Percentiles rank a stretch among this genome's conserved stretches.
These are phyloP conservation scores for Alnus rubra DNA, from an alignment of 306 rosid genomes.

Conservation along the genomic window DNA sequence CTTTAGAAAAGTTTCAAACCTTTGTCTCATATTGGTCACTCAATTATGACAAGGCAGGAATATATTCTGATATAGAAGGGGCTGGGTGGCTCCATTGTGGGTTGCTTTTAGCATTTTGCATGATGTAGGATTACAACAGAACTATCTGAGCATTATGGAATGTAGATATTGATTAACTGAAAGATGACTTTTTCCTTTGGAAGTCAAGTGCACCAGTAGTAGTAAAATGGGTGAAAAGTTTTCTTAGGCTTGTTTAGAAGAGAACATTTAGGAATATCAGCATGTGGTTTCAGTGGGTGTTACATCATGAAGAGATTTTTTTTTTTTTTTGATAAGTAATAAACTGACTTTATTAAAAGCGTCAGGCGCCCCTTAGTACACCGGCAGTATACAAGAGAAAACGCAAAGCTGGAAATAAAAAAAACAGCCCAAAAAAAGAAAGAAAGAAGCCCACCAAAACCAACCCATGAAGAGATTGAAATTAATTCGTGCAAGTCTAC, in stretches of 20 bases:
- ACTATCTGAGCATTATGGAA: not conserved
- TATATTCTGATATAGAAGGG: not conserved
- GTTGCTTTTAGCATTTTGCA: not conserved
- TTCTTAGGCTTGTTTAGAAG: constrained; percentile 1
- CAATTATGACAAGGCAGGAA: not conserved
- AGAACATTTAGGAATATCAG: not conserved
- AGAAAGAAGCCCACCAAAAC: too few species aligned
- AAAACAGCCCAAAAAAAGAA: too few species aligned
- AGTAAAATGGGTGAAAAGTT: not conserved
- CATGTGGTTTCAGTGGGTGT: not conserved
- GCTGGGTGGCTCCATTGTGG: not conserved
- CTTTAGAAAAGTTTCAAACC: not conserved
- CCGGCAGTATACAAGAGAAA: too few species aligned
- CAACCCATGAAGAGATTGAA: too few species aligned
- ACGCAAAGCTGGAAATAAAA: too few species aligned
- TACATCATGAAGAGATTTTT: not conserved
- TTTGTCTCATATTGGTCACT: not conserved
- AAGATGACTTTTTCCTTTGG: not conserved
- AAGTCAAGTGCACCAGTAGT: not conserved
- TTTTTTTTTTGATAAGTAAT: too few species aligned
- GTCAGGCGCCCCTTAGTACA: too few species aligned
- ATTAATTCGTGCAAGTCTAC: not conserved
- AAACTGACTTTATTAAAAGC: too few species aligned
- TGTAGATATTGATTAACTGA: not conserved
- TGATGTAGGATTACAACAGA: not conserved